Evolutionary conservation across 176 grass and related monocot species (phyloP).

Genomic region (Tillandsia fasciculata): DNA sequence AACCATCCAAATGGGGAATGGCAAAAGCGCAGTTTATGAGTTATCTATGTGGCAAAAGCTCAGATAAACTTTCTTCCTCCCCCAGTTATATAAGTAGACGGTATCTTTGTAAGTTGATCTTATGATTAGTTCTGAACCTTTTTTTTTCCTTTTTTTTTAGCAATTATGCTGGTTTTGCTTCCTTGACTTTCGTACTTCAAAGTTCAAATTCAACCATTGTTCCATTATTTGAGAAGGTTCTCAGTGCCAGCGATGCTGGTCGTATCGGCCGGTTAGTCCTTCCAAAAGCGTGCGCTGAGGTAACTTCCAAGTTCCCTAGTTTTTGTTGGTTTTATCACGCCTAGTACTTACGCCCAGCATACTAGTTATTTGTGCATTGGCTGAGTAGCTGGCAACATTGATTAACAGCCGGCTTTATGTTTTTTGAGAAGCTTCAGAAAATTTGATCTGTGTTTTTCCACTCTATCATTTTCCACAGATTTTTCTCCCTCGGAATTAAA

Average conservation of each 20-base stretch:
- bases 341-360: not conserved
- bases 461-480: not conserved
- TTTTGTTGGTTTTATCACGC: slow-evolving; percentile 9
- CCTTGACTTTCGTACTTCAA: slow-evolving; percentile 45
- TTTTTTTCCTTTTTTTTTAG: too few species aligned
- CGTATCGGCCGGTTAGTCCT: slow-evolving; percentile 98
- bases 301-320: slow-evolving; percentile 25
- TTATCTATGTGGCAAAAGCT: too few species aligned
- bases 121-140: too few species aligned
- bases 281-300: slow-evolving; percentile 99
- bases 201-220: slow-evolving; percentile 97
- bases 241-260: slow-evolving; percentile 96
- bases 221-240: slow-evolving; percentile 96
- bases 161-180: slow-evolving; percentile 21
- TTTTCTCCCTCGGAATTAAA: not conserved
- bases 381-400: not conserved
- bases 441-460: not conserved
- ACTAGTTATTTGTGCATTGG: not conserved
- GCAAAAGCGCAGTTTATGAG: too few species aligned
- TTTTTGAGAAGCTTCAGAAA: not conserved
- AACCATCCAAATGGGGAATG: too few species aligned
- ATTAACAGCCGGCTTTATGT: not conserved
- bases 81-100: too few species aligned
- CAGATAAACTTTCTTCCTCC: too few species aligned
- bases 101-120: not conserved